A percentile compares a stretch with the other conserved stretches of the same genome.
Evolutionary conservation across 2,329 filamentous ascomycete species (phyloP).

Genomic region (Colletotrichum sp.): DNA sequence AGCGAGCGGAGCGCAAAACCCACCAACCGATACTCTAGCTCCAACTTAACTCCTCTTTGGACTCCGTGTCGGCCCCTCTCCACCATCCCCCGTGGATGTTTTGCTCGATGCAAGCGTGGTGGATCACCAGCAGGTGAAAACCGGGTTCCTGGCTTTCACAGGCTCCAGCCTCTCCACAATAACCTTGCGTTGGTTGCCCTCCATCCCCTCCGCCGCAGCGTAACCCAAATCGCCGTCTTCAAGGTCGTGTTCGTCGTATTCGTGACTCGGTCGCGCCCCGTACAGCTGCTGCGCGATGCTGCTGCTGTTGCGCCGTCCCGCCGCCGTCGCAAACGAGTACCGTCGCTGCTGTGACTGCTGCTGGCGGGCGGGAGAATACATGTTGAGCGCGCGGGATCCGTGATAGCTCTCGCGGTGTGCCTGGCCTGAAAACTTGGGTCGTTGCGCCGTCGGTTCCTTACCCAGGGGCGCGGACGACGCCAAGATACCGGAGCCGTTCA

Average conservation of each 20-base stretch:
- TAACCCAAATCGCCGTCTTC: conserved; percentile 93
- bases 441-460: conserved; percentile 1
- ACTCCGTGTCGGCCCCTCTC: background rate
- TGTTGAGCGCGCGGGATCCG: conserved; percentile 44
- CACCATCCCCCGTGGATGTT: background rate
- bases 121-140: conserved; percentile 93
- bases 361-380: conserved; percentile 52
- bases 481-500: conserved; percentile 16
- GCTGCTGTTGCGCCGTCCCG: conserved; percentile 52
- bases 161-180: conserved; percentile 96
- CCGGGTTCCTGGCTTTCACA: conserved; percentile 92
- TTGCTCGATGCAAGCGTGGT: conserved; percentile 3
- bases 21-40: background rate
- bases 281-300: conserved; percentile 60
- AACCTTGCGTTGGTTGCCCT: conserved; percentile 88
- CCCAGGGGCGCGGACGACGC: conserved; percentile 2
- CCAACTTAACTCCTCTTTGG: conserved; percentile 1
- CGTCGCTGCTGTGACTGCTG: conserved; percentile 46
- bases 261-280: conserved; percentile 31
- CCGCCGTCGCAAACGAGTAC: conserved; percentile 58
- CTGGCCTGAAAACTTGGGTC: conserved; percentile 15
- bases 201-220: conserved; percentile 91
- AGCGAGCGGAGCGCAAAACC: background rate
- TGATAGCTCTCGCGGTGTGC: conserved; percentile 36
- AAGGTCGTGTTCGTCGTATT: conserved; percentile 68